Base-by-base conservation (phyloP, 371 early-diverging fungal species). In the Lichtheimia ornata region DNA sequence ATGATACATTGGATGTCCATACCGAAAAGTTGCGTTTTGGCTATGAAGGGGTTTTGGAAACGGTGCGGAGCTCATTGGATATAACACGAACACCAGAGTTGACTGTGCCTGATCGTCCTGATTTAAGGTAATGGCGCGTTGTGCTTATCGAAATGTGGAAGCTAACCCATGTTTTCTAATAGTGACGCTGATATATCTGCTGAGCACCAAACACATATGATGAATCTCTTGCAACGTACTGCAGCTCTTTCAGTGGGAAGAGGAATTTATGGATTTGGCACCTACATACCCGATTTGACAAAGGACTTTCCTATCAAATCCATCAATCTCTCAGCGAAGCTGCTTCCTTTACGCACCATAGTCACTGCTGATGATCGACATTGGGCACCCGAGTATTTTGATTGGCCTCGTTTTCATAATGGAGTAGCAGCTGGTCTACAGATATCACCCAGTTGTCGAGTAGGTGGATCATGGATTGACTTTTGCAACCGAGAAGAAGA, bases 321-420 rank as follows among this genome's bases (percentile, higher is more conserved):
- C 0, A 74, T 94, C 15, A 74, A 51, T 0, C 73, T 89, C 0
- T 65, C 84, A 5, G 91, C 84, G 11, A 86, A 85, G 20, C 68
- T 94, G 4, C 65, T 87, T 3, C 90, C 93, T 0, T 50, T 82
- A 11, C 84, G 82, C 41, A 79, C 84, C 1, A 64, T 79, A 15
- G 77, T 87, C 3, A 70, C 73, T 17, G 63, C 86, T 0, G 90
- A 88, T 12, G 73, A 81, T n/a, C 42, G 69, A 1, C 22, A 69
- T 0, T 64, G 76, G 17, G 72, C 72, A 2, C 64, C 76, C 4
- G 86, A 89, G 3, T 65, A 76, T 4, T 42, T 80, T 2, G 78
- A 84, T 30, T 96, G 96, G 97, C 90, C 95, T 0, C 72, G 83
- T 6, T 95, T 96, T 62, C 94, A 96, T 69, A 85, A 88, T 53